These are phyloP conservation scores for Pleoardoris graminearum DNA, from an alignment of 2,329 filamentous ascomycete genomes.

Conservation along the genomic window DNA sequence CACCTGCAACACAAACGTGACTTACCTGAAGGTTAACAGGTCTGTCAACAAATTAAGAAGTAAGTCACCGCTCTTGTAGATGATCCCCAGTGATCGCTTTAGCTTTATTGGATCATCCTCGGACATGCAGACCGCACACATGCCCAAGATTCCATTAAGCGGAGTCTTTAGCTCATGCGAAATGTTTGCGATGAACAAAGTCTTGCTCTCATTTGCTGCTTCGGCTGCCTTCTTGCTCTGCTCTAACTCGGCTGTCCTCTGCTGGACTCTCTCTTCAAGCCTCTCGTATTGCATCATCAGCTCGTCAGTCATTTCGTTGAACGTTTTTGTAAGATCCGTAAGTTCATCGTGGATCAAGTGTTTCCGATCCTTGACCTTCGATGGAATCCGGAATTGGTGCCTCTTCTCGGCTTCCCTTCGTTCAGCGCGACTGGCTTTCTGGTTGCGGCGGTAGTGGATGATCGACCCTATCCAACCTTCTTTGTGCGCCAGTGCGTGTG, in stretches of 20 bases:
- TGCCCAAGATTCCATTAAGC: slow-evolving; percentile 91
- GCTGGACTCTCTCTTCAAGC: slow-evolving; percentile 80
- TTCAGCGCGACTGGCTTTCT: slow-evolving; percentile 40
- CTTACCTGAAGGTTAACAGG: slow-evolving; percentile 72
- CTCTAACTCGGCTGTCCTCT: slow-evolving; percentile 82
- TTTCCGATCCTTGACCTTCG: slow-evolving; percentile 74
- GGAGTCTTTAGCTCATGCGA: slow-evolving; percentile 87
- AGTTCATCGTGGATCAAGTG: slow-evolving; percentile 80
- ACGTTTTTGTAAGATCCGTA: slow-evolving; percentile 80
- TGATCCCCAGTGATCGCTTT: slow-evolving; percentile 80
- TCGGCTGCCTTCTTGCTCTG: slow-evolving; percentile 90
- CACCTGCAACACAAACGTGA: slow-evolving; percentile 5
- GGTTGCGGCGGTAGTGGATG: slow-evolving; percentile 38
- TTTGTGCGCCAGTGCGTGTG: slow-evolving; percentile 48
- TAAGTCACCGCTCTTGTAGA: slow-evolving; percentile 87
- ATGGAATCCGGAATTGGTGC: slow-evolving; percentile 78
- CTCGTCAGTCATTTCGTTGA: slow-evolving; percentile 94
- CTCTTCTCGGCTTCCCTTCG: slow-evolving; percentile 47
- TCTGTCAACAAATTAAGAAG: slow-evolving; percentile 86
- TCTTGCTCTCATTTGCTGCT: slow-evolving; percentile 96
- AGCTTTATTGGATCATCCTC: slow-evolving; percentile 78
- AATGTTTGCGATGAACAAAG: slow-evolving; percentile 95
- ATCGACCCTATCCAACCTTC: slow-evolving; percentile 50
- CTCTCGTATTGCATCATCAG: slow-evolving; percentile 82
- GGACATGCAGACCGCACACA: slow-evolving; percentile 91